Base-by-base conservation (phyloP, 345 rosid species). In the Hibiscus trionum region DNA sequence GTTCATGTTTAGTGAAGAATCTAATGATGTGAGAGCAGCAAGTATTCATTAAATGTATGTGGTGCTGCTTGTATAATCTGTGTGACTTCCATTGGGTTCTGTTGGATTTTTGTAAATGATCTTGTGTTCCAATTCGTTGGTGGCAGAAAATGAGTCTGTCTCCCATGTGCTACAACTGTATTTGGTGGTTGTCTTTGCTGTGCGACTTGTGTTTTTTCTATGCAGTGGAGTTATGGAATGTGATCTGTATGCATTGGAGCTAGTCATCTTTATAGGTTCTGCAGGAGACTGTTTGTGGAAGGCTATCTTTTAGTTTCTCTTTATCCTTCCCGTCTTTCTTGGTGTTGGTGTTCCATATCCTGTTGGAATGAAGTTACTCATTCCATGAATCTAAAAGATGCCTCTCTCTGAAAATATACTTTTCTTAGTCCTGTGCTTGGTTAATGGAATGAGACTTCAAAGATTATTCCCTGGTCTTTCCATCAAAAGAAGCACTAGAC, bases 1-100 rank as follows among this genome's bases (percentile, higher is more conserved):
- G 27, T n/a, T 68, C 44, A 50, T 68, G 11, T 55, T 69, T 37
- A 37, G 3, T 70, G 63, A 37, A 70, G 62, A 31, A 56, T 56
- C 33, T 19, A 19, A 70, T 35, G 5, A 53, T 70, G 17, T 35
- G 27, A 60, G 62, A 35, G 73, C 62, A 19, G 73, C 63, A 35
- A 70, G 60, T 68, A 68, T 11, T 35, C 27, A 69, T 31, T 6
- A 53, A 12, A 61, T 37, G 4, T 56, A n/a, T 70, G 44, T 56
- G 31, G 15, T 17, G 12, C 47, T 68, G 16, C 46, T 52, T 68
- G 27, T 68, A 2, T 50, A 35, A 49, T 49, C 26, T 29, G 58
- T 47, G 24, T 16, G 59, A 11, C 60, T 0, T 29, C 15, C 1
- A 0, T 16, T 68, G 72, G 46, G 72, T 50, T 68, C 35, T 68